Evolutionary conservation across 148 eudicot species (phyloP).

Genomic region (Pharnaceum exiguum): DNA sequence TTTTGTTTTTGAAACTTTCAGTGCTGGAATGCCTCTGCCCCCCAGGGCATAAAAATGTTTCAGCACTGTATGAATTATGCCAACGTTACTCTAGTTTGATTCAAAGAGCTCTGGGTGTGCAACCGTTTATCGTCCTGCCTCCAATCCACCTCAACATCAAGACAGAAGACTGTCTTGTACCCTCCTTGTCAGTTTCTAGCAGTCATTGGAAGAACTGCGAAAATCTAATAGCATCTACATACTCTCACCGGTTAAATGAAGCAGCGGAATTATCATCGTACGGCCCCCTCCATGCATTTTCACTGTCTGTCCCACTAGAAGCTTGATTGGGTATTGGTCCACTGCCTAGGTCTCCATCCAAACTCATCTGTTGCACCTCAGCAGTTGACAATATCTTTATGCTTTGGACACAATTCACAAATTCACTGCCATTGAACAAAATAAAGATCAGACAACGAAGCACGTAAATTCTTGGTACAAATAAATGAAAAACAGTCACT

Average conservation of each 20-base stretch:
- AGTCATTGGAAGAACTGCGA: background rate
- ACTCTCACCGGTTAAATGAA: slow-evolving; percentile 58
- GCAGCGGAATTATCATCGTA: slow-evolving; percentile 80
- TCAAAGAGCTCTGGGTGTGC: background rate
- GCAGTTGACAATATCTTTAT: slow-evolving; percentile 84
- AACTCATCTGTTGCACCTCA: slow-evolving; percentile 97
- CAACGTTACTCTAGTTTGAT: background rate
- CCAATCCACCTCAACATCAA: too few relatives aligned
- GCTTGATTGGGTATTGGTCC: slow-evolving; percentile 75
- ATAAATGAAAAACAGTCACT: slow-evolving; percentile 24
- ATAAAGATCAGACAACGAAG: background rate
- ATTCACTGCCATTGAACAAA: slow-evolving; percentile 56
- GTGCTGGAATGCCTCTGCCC: background rate
- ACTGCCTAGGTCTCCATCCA: slow-evolving; percentile 78
- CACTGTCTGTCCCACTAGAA: slow-evolving; percentile 83
- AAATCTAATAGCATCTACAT: background rate
- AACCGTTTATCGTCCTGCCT: background rate
- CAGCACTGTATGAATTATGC: background rate
- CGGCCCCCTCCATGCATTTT: slow-evolving; percentile 83
- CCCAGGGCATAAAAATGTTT: background rate
- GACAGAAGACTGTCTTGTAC: too few relatives aligned
- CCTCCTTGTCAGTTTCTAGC: background rate
- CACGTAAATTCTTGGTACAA: background rate
- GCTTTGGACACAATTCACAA: slow-evolving; percentile 93
- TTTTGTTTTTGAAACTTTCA: background rate